phyloP scores from a whole-genome alignment of 179 eudicot species.

The Patellifolia procumbens region DNA sequence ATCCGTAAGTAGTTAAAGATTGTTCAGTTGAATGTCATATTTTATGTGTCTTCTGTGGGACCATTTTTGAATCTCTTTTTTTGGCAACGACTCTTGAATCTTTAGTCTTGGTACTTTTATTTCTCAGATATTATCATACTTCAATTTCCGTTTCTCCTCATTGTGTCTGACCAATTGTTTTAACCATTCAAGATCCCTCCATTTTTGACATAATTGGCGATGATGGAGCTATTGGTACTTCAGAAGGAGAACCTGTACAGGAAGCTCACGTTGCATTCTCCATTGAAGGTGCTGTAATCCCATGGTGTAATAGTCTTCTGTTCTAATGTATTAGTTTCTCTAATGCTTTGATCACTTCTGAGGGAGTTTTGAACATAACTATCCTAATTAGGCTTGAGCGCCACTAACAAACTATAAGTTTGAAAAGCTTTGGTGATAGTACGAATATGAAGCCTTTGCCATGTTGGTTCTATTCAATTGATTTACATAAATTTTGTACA shows the following conservation, averaged over 20 bases:
- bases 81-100: background rate
- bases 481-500: background rate
- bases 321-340: background rate
- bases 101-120: background rate
- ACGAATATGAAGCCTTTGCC: background rate
- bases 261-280: constrained; percentile 93
- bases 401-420: background rate
- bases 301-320: background rate
- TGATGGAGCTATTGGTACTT: constrained; percentile 48
- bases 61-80: background rate
- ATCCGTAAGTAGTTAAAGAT: constrained; percentile 42
- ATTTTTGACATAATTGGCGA: constrained; percentile 75
- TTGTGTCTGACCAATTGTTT: constrained; percentile 5
- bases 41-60: background rate
- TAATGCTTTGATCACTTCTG: background rate
- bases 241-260: constrained; percentile 36
- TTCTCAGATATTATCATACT: background rate
- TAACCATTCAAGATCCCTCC: constrained; percentile 40
- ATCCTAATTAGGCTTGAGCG: background rate
- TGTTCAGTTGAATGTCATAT: background rate
- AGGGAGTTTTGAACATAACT: background rate
- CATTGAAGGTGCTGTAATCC: constrained; percentile 56
- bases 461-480: background rate
- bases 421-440: background rate
- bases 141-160: background rate